These are phyloP conservation scores for Zymoseptoria crescenta DNA, from an alignment of 2,329 filamentous ascomycete species.

Conservation along the genomic window DNA sequence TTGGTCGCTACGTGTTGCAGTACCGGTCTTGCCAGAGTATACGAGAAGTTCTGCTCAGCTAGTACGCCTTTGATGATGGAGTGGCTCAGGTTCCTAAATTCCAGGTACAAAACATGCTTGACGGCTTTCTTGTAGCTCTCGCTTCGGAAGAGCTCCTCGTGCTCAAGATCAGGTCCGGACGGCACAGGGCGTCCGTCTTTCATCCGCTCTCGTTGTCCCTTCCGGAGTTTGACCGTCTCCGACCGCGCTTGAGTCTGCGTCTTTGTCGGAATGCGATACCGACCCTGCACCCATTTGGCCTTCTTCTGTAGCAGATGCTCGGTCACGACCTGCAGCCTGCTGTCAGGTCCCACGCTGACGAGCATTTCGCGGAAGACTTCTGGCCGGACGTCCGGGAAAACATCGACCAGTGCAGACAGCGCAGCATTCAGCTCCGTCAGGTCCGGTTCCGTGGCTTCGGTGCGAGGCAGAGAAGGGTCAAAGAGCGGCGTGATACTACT, in stretches of 20 bases:
- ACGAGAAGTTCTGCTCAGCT: slow-evolving; percentile 73
- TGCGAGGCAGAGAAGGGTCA: slow-evolving; percentile 15
- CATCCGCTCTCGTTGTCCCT: neutral
- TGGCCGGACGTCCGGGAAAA: slow-evolving; percentile 74
- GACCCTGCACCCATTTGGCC: slow-evolving; percentile 61
- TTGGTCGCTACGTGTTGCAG: slow-evolving; percentile 61
- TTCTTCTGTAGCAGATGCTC: slow-evolving; percentile 68
- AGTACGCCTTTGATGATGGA: slow-evolving; percentile 71
- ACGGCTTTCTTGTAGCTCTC: slow-evolving; percentile 61
- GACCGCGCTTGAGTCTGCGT: neutral
- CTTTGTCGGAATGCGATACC: slow-evolving; percentile 36
- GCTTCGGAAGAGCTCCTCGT: slow-evolving; percentile 60
- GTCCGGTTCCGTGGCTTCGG: slow-evolving; percentile 44
- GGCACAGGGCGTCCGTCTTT: neutral
- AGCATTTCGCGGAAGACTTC: slow-evolving; percentile 81
- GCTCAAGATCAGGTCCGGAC: slow-evolving; percentile 36
- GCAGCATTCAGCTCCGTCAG: slow-evolving; percentile 62
- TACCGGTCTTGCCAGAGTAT: slow-evolving; percentile 62
- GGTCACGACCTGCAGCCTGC: slow-evolving; percentile 66
- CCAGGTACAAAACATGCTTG: slow-evolving; percentile 58
- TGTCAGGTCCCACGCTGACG: slow-evolving; percentile 64
- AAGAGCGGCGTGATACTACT: slow-evolving; percentile 21
- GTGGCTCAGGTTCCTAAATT: slow-evolving; percentile 66
- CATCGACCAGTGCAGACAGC: slow-evolving; percentile 58
- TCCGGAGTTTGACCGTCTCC: neutral